Base-by-base conservation (phyloP, 257 asterid genomes). In the Gentiana dahurica region DNA sequence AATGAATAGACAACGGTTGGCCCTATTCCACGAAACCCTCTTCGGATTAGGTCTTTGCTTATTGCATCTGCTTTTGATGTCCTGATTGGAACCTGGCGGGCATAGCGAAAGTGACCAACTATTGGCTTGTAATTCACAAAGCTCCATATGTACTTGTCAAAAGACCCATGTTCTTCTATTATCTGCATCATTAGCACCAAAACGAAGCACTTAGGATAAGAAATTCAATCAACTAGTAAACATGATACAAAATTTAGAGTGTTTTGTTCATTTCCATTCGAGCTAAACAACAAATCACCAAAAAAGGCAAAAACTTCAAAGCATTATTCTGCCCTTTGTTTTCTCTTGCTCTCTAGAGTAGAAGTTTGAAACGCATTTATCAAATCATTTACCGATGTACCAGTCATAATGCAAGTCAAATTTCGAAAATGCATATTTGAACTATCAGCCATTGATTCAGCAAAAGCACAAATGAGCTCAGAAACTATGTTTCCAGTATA, bases 11-110 rank as follows among this genome's bases (percentile, higher is more conserved):
- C 82, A 0, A 81, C 97, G n/a, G 97, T 91, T 10, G 95, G 95
- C 4, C 97, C 98, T 11, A 87, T 95, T 60, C 98, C 97, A 46
- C 96, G 86, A 34, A 91, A 85, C 38, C 97, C 98, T 77, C 98
- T 83, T 68, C 85, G 73, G 37, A 87, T 82, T 1, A 91, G 83
- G 73, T 87, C 98, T 75, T 87, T 87, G 85, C 98, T 91, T 54
- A 91, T 85, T 53, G 85, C 68, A 53, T 87, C 98, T 32, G 98
- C 94, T 74, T 91, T 91, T 7, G 97, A 91, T 47, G 93, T 64
- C 67, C 46, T 69, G 80, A 57, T 87, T 55, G 98, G 98, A 53
- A 91, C 94, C 76, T 83, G 97, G 5, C 98, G 73, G 36, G 84
- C 83, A 68, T 91, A 91, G 52, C 98, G 97, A 59, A 83, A 91